A percentile compares a stretch with the other conserved stretches of the same genome.
These are phyloP conservation scores for Aspergillus sp. DNA, from an alignment of 2,329 filamentous ascomycete species.

Conservation along the genomic window DNA sequence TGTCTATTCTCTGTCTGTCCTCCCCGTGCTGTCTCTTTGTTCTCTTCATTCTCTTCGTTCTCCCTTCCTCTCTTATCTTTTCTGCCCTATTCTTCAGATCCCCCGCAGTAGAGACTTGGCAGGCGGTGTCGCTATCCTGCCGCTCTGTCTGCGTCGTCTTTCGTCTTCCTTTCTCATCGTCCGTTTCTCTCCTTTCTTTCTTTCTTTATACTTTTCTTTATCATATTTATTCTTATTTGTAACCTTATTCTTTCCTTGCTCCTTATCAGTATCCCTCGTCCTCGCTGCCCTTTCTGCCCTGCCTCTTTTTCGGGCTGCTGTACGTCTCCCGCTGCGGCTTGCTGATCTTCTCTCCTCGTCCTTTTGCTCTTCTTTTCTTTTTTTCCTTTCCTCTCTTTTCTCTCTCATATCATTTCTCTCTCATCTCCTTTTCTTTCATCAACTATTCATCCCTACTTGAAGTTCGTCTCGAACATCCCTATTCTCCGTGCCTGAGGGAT, in stretches of 20 bases:
- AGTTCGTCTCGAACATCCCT: slow-evolving; percentile 1
- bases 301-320: slow-evolving; percentile 1
- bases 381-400: slow-evolving; percentile 1
- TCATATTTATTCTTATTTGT: background rate
- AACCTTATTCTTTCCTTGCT: background rate
- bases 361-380: slow-evolving; percentile 5
- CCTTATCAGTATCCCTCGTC: too few species aligned
- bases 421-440: too few species aligned
- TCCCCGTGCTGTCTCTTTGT: too few species aligned
- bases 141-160: too few species aligned
- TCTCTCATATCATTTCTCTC: too few species aligned
- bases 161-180: background rate
- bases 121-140: too few species aligned
- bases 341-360: slow-evolving; percentile 1
- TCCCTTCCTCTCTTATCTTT: too few species aligned
- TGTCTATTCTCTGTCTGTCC: too few species aligned
- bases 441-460: background rate
- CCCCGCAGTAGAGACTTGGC: too few species aligned
- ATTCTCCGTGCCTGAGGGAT: too few species aligned
- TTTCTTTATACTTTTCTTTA: background rate
- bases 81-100: too few species aligned
- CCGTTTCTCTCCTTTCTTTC: background rate
- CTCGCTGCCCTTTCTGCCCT: background rate
- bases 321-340: background rate
- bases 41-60: too few species aligned